Evolutionary conservation across 202 grass and related monocot genomes (phyloP).

Genomic region (Schoenoplectus tabernaemontani): DNA sequence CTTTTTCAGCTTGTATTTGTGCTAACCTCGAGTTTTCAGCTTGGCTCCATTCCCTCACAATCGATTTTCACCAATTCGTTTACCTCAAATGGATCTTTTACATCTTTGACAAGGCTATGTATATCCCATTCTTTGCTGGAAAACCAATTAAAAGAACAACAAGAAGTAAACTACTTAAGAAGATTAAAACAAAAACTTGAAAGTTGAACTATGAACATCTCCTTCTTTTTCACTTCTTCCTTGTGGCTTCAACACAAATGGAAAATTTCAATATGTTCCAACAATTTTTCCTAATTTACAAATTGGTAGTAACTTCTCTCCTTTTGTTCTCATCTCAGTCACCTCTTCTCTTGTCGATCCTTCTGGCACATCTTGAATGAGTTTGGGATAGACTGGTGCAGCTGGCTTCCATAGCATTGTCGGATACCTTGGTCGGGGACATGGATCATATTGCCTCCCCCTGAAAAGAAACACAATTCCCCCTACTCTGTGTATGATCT

Average conservation of each 20-base stretch:
- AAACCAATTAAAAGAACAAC: slow-evolving; percentile 10
- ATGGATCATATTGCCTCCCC: slow-evolving; percentile 66
- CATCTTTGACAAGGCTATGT: slow-evolving; percentile 81
- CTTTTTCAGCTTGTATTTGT: not conserved
- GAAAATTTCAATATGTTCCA: not conserved
- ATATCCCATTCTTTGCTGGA: slow-evolving; percentile 95
- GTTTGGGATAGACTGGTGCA: slow-evolving; percentile 74
- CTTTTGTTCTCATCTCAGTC: slow-evolving; percentile 70
- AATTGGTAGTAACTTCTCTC: slow-evolving; percentile 53
- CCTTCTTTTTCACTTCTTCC: not conserved
- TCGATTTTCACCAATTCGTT: slow-evolving; percentile 69
- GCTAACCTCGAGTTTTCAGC: slow-evolving; percentile 80
- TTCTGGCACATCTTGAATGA: slow-evolving; percentile 79
- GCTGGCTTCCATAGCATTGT: slow-evolving; percentile 98
- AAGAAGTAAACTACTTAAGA: not conserved
- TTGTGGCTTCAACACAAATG: not conserved
- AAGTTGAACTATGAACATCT: too few relatives aligned
- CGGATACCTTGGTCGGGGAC: slow-evolving; percentile 64
- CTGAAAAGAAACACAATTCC: slow-evolving; percentile 71
- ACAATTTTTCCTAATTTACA: slow-evolving; percentile 73
- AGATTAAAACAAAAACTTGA: not conserved
- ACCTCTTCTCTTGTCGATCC: slow-evolving; percentile 81
- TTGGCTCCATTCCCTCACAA: slow-evolving; percentile 81
- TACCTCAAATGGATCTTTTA: slow-evolving; percentile 76
- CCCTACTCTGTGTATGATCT: slow-evolving; percentile 62